These are phyloP conservation scores for Crithidia sp. DNA, from an alignment of 208 protist species.

Conservation along the genomic window DNA sequence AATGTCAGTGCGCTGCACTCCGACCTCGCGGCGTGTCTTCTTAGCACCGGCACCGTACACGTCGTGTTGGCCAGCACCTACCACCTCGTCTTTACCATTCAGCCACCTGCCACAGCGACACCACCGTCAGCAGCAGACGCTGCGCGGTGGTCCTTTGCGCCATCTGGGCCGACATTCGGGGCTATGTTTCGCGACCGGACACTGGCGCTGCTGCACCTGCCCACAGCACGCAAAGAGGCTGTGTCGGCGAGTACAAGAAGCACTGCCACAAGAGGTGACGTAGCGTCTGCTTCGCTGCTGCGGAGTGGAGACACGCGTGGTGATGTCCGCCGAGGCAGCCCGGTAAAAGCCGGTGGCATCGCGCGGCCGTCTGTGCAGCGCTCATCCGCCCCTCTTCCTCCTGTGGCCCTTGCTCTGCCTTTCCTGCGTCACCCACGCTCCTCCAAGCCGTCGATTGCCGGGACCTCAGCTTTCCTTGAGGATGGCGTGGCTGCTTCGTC, in stretches of 20 bases:
- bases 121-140: neutral
- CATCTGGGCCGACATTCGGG: constrained; percentile 30
- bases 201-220: constrained; percentile 25
- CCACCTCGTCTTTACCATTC: constrained; percentile 32
- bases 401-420: constrained; percentile 19
- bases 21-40: constrained; percentile 28
- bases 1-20: constrained; percentile 25
- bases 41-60: constrained; percentile 33
- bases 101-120: neutral
- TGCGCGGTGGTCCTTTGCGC: constrained; percentile 24
- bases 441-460: neutral
- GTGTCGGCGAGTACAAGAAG: neutral
- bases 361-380: too few species aligned
- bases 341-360: neutral
- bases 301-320: neutral
- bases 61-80: constrained; percentile 32
- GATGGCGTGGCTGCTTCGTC: neutral
- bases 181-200: constrained; percentile 23
- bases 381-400: neutral
- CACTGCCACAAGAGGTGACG: too few species aligned
- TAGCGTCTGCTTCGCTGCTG: neutral
- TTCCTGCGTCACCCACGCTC: constrained; percentile 15
- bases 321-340: constrained; percentile 1
- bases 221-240: constrained; percentile 15
- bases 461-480: too few species aligned